Conservation (phyloP, 768 basidiomycete species). For the Agrocybe chaxingu region DNA sequence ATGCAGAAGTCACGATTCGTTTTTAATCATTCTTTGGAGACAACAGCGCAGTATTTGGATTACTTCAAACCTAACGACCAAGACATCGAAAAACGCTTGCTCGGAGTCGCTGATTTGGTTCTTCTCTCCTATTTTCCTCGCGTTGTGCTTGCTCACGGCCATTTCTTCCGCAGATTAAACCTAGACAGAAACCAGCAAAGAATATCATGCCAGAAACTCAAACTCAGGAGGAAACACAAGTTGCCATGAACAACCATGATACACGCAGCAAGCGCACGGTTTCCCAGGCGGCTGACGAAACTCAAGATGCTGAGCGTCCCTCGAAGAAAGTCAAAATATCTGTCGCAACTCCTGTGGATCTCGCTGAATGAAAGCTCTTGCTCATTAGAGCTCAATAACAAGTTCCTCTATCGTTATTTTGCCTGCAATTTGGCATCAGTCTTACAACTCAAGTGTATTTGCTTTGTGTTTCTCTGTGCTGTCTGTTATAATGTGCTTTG, state of each 20-base stretch:
- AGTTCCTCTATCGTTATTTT: too few relatives aligned
- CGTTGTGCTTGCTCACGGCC: constrained; percentile 1
- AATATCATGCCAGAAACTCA: constrained; percentile 21
- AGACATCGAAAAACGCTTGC: constrained; percentile 54
- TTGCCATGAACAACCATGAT: background rate
- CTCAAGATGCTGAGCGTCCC: constrained; percentile 24
- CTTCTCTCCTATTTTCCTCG: constrained; percentile 4
- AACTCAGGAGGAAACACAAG: constrained; percentile 35
- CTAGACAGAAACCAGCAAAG: constrained; percentile 1
- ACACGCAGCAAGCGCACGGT: constrained; percentile 10
- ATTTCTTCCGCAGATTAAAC: constrained; percentile 9
- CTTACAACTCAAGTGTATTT: too few relatives aligned
- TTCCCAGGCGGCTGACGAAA: constrained; percentile 16
- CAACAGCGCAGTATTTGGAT: constrained; percentile 49
- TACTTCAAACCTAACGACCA: constrained; percentile 63
- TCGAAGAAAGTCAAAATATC: constrained; percentile 74
- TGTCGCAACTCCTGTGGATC: constrained; percentile 63
- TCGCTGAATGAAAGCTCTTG: constrained; percentile 51
- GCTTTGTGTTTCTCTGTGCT: too few relatives aligned
- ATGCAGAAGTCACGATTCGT: constrained; percentile 55
- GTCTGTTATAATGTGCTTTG: too few relatives aligned
- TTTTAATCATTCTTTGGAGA: constrained; percentile 49
- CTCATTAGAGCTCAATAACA: too few relatives aligned
- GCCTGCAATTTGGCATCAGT: too few relatives aligned
- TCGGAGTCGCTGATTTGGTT: constrained; percentile 61